phyloP scores from a whole-genome alignment of 2,329 filamentous ascomycete species.

The Botryotinia calthae region DNA sequence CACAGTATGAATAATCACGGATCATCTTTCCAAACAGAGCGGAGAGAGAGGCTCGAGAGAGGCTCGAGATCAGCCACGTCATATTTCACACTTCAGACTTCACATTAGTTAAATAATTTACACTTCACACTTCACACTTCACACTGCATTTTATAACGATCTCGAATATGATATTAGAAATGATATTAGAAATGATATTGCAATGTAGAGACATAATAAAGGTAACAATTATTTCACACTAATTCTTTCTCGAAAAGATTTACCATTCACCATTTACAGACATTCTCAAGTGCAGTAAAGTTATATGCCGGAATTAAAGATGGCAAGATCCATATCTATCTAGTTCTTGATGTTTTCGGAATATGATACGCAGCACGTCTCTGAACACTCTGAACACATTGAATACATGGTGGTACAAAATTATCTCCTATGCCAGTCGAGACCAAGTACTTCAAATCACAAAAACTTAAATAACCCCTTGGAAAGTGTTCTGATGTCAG shows the following conservation, averaged over 20 bases:
- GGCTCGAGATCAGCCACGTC: neutral
- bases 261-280: neutral
- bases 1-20: neutral
- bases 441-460: neutral
- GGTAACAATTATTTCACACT: neutral
- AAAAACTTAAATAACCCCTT: neutral
- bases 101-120: neutral
- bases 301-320: neutral
- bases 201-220: neutral
- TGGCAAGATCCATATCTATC: neutral
- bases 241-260: neutral
- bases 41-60: neutral
- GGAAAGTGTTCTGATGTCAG: neutral
- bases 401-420: neutral
- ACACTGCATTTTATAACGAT: neutral
- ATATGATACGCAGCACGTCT: neutral
- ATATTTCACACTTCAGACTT: neutral
- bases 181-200: neutral
- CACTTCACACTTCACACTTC: neutral
- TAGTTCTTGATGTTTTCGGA: neutral
- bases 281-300: neutral
- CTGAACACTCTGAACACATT: neutral
- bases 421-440: neutral
- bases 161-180: neutral
- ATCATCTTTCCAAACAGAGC: neutral